phyloP scores from a whole-genome alignment of 2,329 filamentous ascomycete genomes.

The Stagonosporopsis chrysanthemi region DNA sequence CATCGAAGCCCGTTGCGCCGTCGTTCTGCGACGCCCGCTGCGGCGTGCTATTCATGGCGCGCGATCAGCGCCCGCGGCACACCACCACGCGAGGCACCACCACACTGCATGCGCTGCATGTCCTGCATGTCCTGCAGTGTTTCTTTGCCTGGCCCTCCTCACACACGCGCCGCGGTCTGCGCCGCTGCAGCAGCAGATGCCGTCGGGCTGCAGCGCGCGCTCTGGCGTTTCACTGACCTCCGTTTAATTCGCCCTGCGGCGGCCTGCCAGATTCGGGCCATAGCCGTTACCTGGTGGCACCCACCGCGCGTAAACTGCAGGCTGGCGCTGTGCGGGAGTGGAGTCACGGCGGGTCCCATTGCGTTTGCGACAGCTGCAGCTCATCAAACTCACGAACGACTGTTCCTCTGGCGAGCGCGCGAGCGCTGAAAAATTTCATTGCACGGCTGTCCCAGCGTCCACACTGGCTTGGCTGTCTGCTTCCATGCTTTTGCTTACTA shows the following conservation, averaged over 20 bases:
- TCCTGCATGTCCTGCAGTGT: too few relatives aligned
- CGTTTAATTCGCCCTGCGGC: constrained; percentile 24
- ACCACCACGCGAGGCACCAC: too few relatives aligned
- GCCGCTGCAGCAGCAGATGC: too few relatives aligned
- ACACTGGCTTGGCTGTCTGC: background rate
- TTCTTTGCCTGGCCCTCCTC: too few relatives aligned
- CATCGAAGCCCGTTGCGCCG: constrained; percentile 30
- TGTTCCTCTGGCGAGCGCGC: constrained; percentile 25
- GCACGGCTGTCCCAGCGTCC: background rate
- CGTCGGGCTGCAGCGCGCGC: constrained; percentile 1
- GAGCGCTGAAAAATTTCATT: constrained; percentile 21
- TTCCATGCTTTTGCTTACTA: constrained; percentile 5
- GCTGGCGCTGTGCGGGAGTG: constrained; percentile 21
- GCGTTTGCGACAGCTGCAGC: constrained; percentile 27
- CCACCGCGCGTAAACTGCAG: constrained; percentile 26
- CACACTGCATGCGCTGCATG: too few relatives aligned
- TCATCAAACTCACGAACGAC: constrained; percentile 42
- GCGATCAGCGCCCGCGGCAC: too few relatives aligned
- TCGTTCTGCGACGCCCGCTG: background rate
- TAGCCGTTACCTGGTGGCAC: constrained; percentile 28
- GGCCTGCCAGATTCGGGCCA: constrained; percentile 26
- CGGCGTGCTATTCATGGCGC: too few relatives aligned
- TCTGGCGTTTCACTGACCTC: constrained; percentile 26
- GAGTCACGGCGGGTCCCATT: constrained; percentile 20
- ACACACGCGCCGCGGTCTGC: too few relatives aligned